Evolutionary conservation across 192 early-diverging fungal genomes (phyloP).

Genomic region (Rhizoclosmatium globosum): DNA sequence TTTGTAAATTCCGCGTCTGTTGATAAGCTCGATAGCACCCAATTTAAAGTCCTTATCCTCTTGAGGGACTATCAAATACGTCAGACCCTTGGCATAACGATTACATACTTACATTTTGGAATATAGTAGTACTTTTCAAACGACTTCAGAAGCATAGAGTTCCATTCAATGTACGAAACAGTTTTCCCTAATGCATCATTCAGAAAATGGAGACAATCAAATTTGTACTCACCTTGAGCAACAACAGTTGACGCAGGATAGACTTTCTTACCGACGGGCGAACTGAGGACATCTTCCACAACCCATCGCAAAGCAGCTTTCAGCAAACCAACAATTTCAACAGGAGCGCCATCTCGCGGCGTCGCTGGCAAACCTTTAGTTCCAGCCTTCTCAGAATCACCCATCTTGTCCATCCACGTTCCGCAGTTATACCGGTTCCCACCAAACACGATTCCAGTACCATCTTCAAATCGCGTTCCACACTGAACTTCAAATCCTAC

Average conservation of each 20-base stretch:
- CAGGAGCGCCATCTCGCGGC: constrained; percentile 88
- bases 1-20: constrained; percentile 94
- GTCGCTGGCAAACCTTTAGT: constrained; percentile 92
- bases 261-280: not conserved
- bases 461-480: constrained; percentile 70
- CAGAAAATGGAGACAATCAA: not conserved
- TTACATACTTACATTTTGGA: constrained; percentile 66
- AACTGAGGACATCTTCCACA: constrained; percentile 47
- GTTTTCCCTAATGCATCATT: not conserved
- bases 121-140: constrained; percentile 94
- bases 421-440: constrained; percentile 96
- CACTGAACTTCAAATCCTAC: constrained; percentile 89
- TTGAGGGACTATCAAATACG: constrained; percentile 1
- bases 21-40: constrained; percentile 65
- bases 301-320: constrained; percentile 90
- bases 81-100: not conserved
- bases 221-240: not conserved
- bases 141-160: constrained; percentile 74
- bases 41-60: constrained; percentile 73
- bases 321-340: constrained; percentile 92
- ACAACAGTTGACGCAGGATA: not conserved
- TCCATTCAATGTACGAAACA: constrained; percentile 80
- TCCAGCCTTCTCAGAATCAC: constrained; percentile 91
- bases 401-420: constrained; percentile 99
- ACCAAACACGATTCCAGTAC: constrained; percentile 83